Base-by-base conservation (phyloP, 2,329 filamentous ascomycete species). In the Alternaria sp. region DNA sequence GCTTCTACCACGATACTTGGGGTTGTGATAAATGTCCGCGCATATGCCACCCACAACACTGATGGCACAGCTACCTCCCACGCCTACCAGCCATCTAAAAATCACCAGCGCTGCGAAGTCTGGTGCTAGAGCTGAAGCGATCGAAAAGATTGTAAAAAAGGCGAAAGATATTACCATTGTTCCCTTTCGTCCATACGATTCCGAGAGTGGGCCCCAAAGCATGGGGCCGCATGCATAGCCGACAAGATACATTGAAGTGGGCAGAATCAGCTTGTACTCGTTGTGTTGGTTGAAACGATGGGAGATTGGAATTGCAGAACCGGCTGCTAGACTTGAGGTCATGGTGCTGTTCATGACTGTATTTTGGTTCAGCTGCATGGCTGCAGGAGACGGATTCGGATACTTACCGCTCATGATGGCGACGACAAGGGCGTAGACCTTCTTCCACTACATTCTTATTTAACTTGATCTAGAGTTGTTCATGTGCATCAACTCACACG, bases 1-100 rank as follows among this genome's bases (percentile, higher is more conserved):
- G 29, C 69, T 72, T 11, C 68, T 63, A 4, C 72, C 72, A 13
- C 71, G 62, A 26, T 56, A 60, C 17, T 82, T 76, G 0, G 85
- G 81, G 51, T 87, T 80, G 50, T 81, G 80, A 67, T 86, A 91
- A 5, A 90, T 81, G 74, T 91, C 89, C 13, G 89, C 88, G 62
- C 89, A 83, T 9, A 90, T 84, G 0, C 84, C 76, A 74, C 85
- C 67, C 0, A 88, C 85, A 7, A 90, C 83, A 24, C 85, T 83
- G 46, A 90, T 86, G 0, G 81, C 80, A 56, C 78, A 80, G 26
- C 76, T 79, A 1, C 80, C 80, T 13, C 76, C 78, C 3, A 82
- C 71, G 0, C 81, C 81, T 1, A 76, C 75, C 0, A 83, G 60
- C 10, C 81, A 66, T 10, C 81, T 70, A 58, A 83, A 81, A 2